phyloP scores from a whole-genome alignment of 352 stramenopile species.

The Pythium biforme region DNA sequence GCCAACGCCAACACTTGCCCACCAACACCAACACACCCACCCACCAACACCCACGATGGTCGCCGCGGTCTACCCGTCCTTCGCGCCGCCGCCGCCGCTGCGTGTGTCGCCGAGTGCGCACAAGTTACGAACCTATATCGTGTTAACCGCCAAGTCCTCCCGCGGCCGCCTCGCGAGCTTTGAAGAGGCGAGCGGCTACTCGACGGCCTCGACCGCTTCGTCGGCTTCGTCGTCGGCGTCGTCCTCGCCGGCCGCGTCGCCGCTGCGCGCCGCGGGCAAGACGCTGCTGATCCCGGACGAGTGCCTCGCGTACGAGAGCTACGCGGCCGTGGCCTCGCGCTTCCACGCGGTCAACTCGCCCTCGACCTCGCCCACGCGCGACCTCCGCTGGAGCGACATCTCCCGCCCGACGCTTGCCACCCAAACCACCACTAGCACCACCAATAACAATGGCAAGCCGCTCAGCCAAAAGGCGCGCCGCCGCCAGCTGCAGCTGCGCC shows the following conservation, averaged over 20 bases:
- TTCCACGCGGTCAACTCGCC: slow-evolving; percentile 19
- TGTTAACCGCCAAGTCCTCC: slow-evolving; percentile 30
- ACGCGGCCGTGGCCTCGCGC: slow-evolving; percentile 64
- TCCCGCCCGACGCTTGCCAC: slow-evolving; percentile 32
- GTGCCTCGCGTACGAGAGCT: slow-evolving; percentile 70
- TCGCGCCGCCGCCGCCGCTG: no score
- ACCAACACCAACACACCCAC: neutral
- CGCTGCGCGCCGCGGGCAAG: neutral
- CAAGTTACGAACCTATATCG: slow-evolving; percentile 31
- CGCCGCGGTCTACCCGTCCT: slow-evolving; percentile 8
- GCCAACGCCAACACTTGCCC: neutral
- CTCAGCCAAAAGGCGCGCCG: slow-evolving; percentile 33
- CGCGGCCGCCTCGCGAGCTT: slow-evolving; percentile 28
- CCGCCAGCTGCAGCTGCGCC: slow-evolving; percentile 30
- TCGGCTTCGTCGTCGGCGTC: slow-evolving; percentile 1
- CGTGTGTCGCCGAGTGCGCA: slow-evolving; percentile 18
- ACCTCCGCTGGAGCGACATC: slow-evolving; percentile 72
- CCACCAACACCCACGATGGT: slow-evolving; percentile 13
- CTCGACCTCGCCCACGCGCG: slow-evolving; percentile 24
- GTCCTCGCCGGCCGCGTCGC: slow-evolving; percentile 13
- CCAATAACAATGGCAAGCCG: slow-evolving; percentile 13
- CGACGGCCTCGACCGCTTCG: slow-evolving; percentile 5
- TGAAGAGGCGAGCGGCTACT: slow-evolving; percentile 19
- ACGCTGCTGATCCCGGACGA: slow-evolving; percentile 32
- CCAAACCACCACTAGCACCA: no score